Evolutionary conservation across 2,329 filamentous ascomycete genomes (phyloP), one percentile per base, ranked within the genome.

Genomic region (Aspergillus viridinutans): DNA sequence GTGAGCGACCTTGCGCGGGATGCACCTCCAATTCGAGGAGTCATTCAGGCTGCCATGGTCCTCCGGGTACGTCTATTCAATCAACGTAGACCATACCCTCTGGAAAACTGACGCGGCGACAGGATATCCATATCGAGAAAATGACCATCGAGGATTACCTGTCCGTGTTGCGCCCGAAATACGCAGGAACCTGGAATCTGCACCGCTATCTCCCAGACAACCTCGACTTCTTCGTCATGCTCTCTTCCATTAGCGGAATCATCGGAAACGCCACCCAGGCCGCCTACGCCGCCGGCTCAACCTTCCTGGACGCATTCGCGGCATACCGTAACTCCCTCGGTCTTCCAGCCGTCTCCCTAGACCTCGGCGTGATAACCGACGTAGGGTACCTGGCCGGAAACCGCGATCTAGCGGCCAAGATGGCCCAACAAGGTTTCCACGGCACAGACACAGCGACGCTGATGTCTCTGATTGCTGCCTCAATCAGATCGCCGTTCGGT

Each of bases 241-340:
- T 76, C 9, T 74, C 72, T 0, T 78, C 76, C 3, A 63, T 72
- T 3, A 72, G 73, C 51, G 73, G 74, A 2, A 61, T 80, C 6
- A 64, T 79, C 3, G 80, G 80, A 4, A 79, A 80, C 49, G 60
- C 73, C 1, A 75, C 76, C 3, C 69, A 82, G 55, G 71, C 78
- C 12, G 77, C 73, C 52, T 78, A 78, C 56, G 69, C 69, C 7
- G 71, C 74, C 2, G 75, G 65, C 7, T 69, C 69, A 49, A 65
- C 68, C 12, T 78, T 69, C 64, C 66, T 73, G 52, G 73, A 74
- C 48, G 60, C 63, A 1, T 64, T 75, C 14, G 70, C 70, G 3
- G 58, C 57, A 6, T 67, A 71, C 50, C 64, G 73, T 5, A 60
- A 56, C 6, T 42, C 43, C 0, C 52, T 66, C 6, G 70, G 70